phyloP scores from a whole-genome alignment of 495 filamentous ascomycete genomes.

The Podospora anserina region DNA sequence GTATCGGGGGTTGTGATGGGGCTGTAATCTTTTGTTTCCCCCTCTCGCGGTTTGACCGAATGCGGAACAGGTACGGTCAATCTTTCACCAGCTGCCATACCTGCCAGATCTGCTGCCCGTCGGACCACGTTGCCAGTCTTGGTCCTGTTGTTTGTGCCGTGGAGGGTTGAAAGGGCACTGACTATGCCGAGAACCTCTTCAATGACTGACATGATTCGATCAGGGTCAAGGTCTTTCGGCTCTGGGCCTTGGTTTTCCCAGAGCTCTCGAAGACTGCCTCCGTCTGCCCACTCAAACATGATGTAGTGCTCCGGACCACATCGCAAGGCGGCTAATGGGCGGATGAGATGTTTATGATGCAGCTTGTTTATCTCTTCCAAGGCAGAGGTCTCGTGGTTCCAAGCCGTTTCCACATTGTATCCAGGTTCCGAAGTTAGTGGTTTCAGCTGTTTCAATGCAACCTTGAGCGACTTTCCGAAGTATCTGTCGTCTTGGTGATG shows the following conservation, averaged over 20 bases:
- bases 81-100: neutral
- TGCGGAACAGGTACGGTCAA: neutral
- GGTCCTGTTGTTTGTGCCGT: neutral
- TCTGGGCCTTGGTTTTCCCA: slow-evolving; percentile 1
- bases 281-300: slow-evolving; percentile 16
- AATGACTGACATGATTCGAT: neutral
- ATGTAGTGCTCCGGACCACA: slow-evolving; percentile 6
- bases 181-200: neutral
- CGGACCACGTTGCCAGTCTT: slow-evolving; percentile 1
- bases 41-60: neutral
- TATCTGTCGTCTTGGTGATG: neutral
- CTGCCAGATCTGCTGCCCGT: neutral
- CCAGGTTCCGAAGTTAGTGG: neutral
- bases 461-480: neutral
- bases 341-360: slow-evolving; percentile 3
- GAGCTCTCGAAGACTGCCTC: slow-evolving; percentile 9
- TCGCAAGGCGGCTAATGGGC: slow-evolving; percentile 7
- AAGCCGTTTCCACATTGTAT: neutral
- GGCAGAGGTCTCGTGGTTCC: slow-evolving; percentile 7
- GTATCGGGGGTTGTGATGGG: neutral
- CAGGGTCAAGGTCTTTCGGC: neutral
- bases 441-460: slow-evolving; percentile 7
- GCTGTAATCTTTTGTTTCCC: neutral
- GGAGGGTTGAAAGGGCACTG: neutral
- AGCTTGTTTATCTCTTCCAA: slow-evolving; percentile 12